Conservation (phyloP, 164 flowering plant genomes). For the Chloranthus sessilifolius region DNA sequence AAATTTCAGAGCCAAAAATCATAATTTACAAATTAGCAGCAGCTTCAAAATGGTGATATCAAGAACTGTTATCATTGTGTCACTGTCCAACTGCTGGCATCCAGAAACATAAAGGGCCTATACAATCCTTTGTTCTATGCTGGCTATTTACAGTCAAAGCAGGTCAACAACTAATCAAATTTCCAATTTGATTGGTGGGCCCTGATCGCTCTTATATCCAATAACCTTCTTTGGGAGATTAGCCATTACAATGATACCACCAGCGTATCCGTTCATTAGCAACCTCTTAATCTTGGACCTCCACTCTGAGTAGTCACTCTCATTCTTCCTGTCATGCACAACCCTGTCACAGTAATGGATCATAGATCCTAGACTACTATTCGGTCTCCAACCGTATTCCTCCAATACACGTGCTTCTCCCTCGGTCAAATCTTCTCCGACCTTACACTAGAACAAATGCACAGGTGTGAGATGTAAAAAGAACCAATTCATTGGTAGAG, state of each 20-base stretch:
- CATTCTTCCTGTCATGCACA: slow-evolving; percentile 64
- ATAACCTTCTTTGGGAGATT: slow-evolving; percentile 26
- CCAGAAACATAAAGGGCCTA: not conserved
- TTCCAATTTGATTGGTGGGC: slow-evolving; percentile 36
- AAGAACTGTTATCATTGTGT: not conserved
- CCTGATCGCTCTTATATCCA: slow-evolving; percentile 16
- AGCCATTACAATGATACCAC: slow-evolving; percentile 46
- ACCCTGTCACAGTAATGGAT: slow-evolving; percentile 87
- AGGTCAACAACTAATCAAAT: slow-evolving; percentile 11
- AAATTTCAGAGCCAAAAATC: no score
- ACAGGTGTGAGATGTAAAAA: not conserved
- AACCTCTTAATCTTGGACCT: slow-evolving; percentile 68
- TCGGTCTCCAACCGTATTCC: slow-evolving; percentile 81
- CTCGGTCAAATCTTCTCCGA: slow-evolving; percentile 78
- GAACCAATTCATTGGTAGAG: not conserved
- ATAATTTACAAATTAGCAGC: no score
- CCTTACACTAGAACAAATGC: slow-evolving; percentile 35
- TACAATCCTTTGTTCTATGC: slow-evolving; percentile 1
- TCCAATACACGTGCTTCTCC: slow-evolving; percentile 75
- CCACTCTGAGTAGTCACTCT: slow-evolving; percentile 68
- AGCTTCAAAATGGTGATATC: no score
- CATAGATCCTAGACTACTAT: slow-evolving; percentile 80
- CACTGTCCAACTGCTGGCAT: not conserved
- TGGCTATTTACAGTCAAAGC: slow-evolving; percentile 5
- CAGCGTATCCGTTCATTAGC: slow-evolving; percentile 64